Evolutionary conservation across 192 early-diverging fungal genomes (phyloP), one percentile per base, ranked within the genome.

Genomic region (Coemansia sp.): DNA sequence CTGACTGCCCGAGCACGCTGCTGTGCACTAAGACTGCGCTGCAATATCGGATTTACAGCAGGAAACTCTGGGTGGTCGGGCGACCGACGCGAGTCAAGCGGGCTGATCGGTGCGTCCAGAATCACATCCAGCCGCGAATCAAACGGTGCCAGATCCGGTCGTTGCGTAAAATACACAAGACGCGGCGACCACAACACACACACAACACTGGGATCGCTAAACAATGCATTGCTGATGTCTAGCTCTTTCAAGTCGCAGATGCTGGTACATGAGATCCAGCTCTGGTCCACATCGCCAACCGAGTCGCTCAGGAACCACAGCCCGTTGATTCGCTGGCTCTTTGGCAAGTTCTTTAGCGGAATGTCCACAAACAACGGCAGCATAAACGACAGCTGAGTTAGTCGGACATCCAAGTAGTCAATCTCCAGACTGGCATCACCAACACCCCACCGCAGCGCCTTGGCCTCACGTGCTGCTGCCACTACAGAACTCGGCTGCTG

Each of bases 141-240:
- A 46, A 75, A 60, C 44, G 63, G 66, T n/a, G 70, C 51, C 60
- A 70, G 67, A 37, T 60, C 73, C 1, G 78, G 73, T 3, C 73
- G 61, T 59, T 83, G 82, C 18, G 70, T 79, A 68, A 80, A 83
- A 51, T 83, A 83, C 48, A 83, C 74, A 58, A 81, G 68, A 3
- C 77, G 77, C 10, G 82, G 82, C 49, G 78, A 76, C 73, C 70
- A 80, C 47, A 83, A 48, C 15, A 83, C 71, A 26, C 73, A 74
- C 1, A 69, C 71, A 4, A 83, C 69, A 40, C 63, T 67, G 1
- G 78, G 70, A 37, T 58, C 61, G 60, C 62, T 77, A 44, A 83
- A 76, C 12, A 70, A 40, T 0, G 81, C 76, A 38, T 72, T 64
- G 25, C 64, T 59, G 34, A 83, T 64, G 20, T 79, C 67, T 7